Evolutionary conservation across 208 protist genomes (phyloP), one percentile per base, ranked within the genome.

Genomic region (Herpetomonas samuelpessoai): DNA sequence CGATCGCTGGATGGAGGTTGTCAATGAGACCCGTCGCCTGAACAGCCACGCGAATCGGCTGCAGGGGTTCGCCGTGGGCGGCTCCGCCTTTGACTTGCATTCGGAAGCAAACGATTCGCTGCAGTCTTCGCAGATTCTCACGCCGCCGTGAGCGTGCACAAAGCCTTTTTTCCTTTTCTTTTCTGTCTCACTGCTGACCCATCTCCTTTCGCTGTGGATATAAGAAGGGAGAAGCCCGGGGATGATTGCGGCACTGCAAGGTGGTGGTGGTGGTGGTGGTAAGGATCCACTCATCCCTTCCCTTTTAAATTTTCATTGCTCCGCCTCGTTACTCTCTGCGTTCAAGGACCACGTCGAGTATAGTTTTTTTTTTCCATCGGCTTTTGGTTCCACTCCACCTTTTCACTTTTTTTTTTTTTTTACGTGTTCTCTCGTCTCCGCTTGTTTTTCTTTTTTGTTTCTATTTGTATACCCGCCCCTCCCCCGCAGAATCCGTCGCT

Each of bases 1-100:
- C 60, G 55, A 76, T 25, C 21, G 45, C 6, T 92, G 86, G 82
- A 65, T 89, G 27, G 48, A 73, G 29, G 53, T 63, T 48, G 65
- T 71, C 18, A 66, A 65, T 38, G 57, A 61, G 61, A 76, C 56
- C 49, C 74, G 65, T 3, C 58, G 62, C 31, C 68, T 57, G 45
- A 69, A 25, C 51, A 29, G 39, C 39, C n/a, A n/a, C n/a, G n/a
- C n/a, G 18, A 24, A 30, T 10, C 50, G 50, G 49, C 51, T 38
- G 46, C 35, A 68, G 38, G 22, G 47, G 12, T 53, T 62, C 31
- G 67, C 55, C 2, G 35, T 46, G 9, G 48, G 59, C 19, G 31
- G 38, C 2, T 35, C 57, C 0, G 47, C 9, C 22, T 50, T 12
- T 35, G 22, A 31, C 22, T 14, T 46, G 14, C 3, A 60, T 26